phyloP scores from a whole-genome alignment of 2,329 filamentous ascomycete genomes.

The Colletotrichum incanum region DNA sequence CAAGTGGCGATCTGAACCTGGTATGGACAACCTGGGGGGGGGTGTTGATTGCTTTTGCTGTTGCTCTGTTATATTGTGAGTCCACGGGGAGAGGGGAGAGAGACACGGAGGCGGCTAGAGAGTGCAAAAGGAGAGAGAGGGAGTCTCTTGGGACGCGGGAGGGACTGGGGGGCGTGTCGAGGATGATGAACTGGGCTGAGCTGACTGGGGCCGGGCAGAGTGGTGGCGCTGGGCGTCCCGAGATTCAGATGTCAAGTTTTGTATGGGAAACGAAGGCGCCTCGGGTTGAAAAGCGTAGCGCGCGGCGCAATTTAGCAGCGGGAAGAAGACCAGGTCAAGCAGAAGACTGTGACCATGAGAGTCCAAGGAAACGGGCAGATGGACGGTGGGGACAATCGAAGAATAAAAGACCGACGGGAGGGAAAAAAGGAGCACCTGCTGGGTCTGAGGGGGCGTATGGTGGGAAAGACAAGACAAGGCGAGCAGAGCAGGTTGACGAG shows the following conservation, averaged over 20 bases:
- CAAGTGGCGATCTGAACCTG: conserved; percentile 42
- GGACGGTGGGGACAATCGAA: conserved; percentile 21
- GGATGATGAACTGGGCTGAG: conserved; percentile 32
- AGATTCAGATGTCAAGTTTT: conserved; percentile 23
- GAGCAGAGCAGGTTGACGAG: conserved; percentile 9
- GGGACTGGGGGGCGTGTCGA: conserved; percentile 8
- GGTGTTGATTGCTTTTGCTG: conserved; percentile 6
- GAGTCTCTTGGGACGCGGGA: background rate
- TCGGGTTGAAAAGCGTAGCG: conserved; percentile 6
- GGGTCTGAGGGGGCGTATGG: conserved; percentile 6
- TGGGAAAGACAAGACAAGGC: conserved; percentile 27
- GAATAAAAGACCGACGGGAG: conserved; percentile 18
- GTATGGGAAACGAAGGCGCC: conserved; percentile 21
- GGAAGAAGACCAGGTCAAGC: conserved; percentile 3
- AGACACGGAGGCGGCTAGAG: background rate
- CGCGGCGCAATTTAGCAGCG: background rate
- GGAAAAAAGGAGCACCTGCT: conserved; percentile 29
- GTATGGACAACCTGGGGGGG: conserved; percentile 6
- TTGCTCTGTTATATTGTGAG: conserved; percentile 8
- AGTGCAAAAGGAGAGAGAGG: background rate
- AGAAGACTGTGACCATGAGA: conserved; percentile 4
- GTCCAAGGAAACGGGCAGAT: conserved; percentile 19
- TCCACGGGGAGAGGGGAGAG: background rate
- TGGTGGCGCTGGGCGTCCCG: conserved; percentile 36
- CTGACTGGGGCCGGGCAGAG: conserved; percentile 31